Evolutionary conservation across 2,329 filamentous ascomycete species (phyloP).

Genomic region (Ceratocystis cacaofunesta): DNA sequence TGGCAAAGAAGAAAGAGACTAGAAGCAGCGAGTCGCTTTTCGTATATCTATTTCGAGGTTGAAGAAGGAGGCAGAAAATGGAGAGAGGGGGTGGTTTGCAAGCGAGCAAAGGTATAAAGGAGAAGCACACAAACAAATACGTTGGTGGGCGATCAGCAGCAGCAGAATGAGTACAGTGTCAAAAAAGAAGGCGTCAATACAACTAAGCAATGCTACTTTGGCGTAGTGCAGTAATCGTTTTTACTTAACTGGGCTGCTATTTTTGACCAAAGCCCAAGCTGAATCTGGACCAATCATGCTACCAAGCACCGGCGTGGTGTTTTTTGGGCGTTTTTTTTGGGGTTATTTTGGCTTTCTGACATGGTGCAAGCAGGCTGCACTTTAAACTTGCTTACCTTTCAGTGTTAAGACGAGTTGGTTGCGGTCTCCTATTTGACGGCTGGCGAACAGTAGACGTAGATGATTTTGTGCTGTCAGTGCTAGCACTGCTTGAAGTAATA

Average conservation of each 20-base stretch:
- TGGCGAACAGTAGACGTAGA: slow-evolving; percentile 46
- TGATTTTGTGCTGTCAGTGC: slow-evolving; percentile 46
- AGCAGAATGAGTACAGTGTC: background rate
- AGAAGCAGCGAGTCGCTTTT: background rate
- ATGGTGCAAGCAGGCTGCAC: too few species aligned
- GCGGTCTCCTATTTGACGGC: slow-evolving; percentile 21
- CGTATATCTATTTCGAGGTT: background rate
- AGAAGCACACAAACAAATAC: background rate
- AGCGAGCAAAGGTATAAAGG: background rate
- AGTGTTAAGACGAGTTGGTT: slow-evolving; percentile 23
- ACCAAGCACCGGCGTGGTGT: background rate
- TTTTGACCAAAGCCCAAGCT: background rate
- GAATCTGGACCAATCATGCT: background rate
- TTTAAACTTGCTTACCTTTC: slow-evolving; percentile 22
- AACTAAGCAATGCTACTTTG: background rate
- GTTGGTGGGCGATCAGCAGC: background rate
- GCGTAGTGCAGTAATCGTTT: background rate
- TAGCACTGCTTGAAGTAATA: slow-evolving; percentile 40
- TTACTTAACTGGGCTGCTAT: background rate
- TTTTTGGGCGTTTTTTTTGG: background rate
- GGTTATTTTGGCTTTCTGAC: background rate
- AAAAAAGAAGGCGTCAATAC: background rate
- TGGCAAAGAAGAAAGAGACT: background rate
- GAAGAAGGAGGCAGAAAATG: background rate
- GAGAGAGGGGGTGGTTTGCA: background rate